Conservation (phyloP, 1,139 yeast species). For the Eremothecium coryli region DNA sequence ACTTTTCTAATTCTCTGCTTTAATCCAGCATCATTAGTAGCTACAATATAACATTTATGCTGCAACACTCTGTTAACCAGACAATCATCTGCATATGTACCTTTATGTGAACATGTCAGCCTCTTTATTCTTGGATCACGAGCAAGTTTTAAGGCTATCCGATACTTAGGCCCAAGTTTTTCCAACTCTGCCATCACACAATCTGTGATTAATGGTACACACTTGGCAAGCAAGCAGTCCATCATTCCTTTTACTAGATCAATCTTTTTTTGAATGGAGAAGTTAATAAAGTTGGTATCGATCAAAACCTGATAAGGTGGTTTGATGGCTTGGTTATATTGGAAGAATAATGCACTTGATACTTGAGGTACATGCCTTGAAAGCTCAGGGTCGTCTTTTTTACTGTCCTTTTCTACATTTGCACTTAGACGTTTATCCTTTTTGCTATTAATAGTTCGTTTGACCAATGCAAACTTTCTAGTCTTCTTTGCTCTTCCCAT, state of each 20-base stretch:
- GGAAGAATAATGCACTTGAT: constrained; percentile 90
- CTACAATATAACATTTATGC: constrained; percentile 93
- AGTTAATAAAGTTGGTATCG: constrained; percentile 94
- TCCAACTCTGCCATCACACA: constrained; percentile 98
- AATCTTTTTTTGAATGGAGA: constrained; percentile 88
- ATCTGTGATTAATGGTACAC: constrained; percentile 91
- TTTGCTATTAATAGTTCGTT: constrained; percentile 58
- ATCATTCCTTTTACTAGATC: constrained; percentile 91
- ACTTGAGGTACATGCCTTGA: constrained; percentile 90
- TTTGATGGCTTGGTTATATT: constrained; percentile 83
- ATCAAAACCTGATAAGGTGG: constrained; percentile 95
- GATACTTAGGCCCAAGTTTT: constrained; percentile 85
- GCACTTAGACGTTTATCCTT: constrained; percentile 58
- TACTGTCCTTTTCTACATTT: constrained; percentile 25
- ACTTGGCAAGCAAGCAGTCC: constrained; percentile 90
- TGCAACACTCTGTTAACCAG: constrained; percentile 85
- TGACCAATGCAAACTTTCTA: constrained; percentile 88
- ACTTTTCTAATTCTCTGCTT: constrained; percentile 89
- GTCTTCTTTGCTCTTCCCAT: constrained; percentile 98
- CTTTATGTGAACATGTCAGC: constrained; percentile 81
- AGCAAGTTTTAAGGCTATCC: constrained; percentile 87
- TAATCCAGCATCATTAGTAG: constrained; percentile 96
- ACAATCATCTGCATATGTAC: constrained; percentile 98
- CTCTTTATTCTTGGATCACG: constrained; percentile 88
- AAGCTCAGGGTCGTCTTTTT: constrained; percentile 63